phyloP scores from a whole-genome alignment of 345 rosid genomes.

The Hibiscus syriacus region DNA sequence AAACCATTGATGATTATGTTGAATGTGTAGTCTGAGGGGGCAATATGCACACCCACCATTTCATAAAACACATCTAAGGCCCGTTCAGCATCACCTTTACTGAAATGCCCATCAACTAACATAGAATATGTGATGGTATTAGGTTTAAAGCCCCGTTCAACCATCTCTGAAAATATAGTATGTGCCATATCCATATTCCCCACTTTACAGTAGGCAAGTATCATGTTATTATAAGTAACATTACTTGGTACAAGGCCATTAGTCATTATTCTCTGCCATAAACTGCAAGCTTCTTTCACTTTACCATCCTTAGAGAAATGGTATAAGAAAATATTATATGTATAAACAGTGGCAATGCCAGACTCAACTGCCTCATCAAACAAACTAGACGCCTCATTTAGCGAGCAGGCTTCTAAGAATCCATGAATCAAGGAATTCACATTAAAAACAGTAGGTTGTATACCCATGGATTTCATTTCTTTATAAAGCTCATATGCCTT shows the following conservation, averaged over 20 bases:
- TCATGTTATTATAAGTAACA: slow-evolving; percentile 58
- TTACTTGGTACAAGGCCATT: slow-evolving; percentile 32
- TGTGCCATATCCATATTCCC: slow-evolving; percentile 46
- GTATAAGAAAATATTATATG: slow-evolving; percentile 45
- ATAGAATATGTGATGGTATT: slow-evolving; percentile 47
- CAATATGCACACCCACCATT: slow-evolving; percentile 39
- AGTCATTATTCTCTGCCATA: slow-evolving; percentile 54
- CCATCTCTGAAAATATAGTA: slow-evolving; percentile 37
- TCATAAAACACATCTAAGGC: slow-evolving; percentile 45
- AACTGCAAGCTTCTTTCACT: too few relatives aligned
- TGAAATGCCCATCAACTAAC: slow-evolving; percentile 62
- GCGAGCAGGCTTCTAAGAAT: slow-evolving; percentile 33
- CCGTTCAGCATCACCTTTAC: slow-evolving; percentile 29
- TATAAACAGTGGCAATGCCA: slow-evolving; percentile 43
- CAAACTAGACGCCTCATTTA: slow-evolving; percentile 39
- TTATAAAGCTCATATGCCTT: slow-evolving; percentile 51
- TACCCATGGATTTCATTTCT: slow-evolving; percentile 48
- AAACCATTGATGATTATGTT: slow-evolving; percentile 51
- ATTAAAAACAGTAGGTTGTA: slow-evolving; percentile 38
- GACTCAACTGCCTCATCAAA: slow-evolving; percentile 50
- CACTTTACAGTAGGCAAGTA: slow-evolving; percentile 42
- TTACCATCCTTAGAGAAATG: too few relatives aligned
- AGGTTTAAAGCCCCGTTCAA: slow-evolving; percentile 45
- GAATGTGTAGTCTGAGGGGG: slow-evolving; percentile 46
- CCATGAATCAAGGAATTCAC: too few relatives aligned